Evolutionary conservation across 2,329 filamentous ascomycete species (phyloP).

Genomic region (Neofusicoccum umdonicola): DNA sequence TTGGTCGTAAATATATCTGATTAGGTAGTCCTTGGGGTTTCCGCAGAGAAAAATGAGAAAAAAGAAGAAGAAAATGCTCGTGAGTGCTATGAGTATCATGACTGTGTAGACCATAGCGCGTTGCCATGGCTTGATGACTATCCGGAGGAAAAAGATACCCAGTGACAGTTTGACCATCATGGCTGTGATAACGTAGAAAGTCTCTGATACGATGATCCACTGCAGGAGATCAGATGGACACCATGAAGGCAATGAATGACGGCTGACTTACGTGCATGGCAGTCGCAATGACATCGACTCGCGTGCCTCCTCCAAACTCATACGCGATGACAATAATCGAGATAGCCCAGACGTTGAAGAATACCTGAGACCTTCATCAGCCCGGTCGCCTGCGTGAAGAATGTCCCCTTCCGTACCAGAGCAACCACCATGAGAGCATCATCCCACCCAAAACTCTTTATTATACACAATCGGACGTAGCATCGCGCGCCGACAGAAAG

Average conservation of each 20-base stretch:
- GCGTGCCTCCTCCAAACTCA: constrained; percentile 33
- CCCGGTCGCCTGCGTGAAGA: too few species aligned
- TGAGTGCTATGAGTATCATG: constrained; percentile 30
- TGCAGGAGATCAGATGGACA: constrained; percentile 16
- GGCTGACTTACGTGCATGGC: constrained; percentile 8
- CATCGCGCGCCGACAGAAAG: constrained; percentile 38
- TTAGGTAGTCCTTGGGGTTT: constrained; percentile 28
- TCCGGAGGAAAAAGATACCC: constrained; percentile 45
- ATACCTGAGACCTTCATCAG: constrained; percentile 23
- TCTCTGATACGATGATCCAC: constrained; percentile 36
- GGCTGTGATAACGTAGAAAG: constrained; percentile 40
- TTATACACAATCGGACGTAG: constrained; percentile 40
- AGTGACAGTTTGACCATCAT: constrained; percentile 46
- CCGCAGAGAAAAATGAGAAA: constrained; percentile 53
- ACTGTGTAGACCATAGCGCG: constrained; percentile 26
- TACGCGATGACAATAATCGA: constrained; percentile 27
- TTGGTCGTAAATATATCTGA: constrained; percentile 33
- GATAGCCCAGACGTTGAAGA: constrained; percentile 34
- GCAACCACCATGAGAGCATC: constrained; percentile 42
- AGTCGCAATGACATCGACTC: constrained; percentile 16
- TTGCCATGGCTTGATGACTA: constrained; percentile 43
- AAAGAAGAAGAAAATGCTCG: constrained; percentile 46
- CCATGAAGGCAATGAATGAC: background rate
- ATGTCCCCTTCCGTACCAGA: constrained; percentile 27
- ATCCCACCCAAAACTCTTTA: constrained; percentile 45